These are phyloP conservation scores for Seminavis robusta DNA, from an alignment of 108 stramenopile species.

Conservation along the genomic window DNA sequence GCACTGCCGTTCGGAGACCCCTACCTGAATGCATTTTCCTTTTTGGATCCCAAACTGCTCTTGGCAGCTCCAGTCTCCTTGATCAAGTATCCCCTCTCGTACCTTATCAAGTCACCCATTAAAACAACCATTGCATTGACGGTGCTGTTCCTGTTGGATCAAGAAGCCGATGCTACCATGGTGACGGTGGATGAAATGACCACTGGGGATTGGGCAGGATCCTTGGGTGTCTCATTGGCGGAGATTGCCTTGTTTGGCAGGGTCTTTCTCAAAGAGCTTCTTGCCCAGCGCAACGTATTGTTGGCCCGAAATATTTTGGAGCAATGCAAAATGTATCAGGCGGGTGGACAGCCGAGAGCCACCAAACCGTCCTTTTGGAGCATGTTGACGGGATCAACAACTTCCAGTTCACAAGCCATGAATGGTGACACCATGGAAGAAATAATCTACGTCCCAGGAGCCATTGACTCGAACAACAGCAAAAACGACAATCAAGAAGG, in stretches of 20 bases:
- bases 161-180: slow-evolving; percentile 13
- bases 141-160: slow-evolving; percentile 18
- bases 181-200: slow-evolving; percentile 4
- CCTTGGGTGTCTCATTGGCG: slow-evolving; percentile 26
- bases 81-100: slow-evolving; percentile 56
- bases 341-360: not conserved
- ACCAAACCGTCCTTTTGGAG: not conserved
- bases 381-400: too few relatives aligned
- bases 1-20: slow-evolving; percentile 38
- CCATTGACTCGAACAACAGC: too few relatives aligned
- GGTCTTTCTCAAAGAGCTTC: slow-evolving; percentile 46
- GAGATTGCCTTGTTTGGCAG: slow-evolving; percentile 59
- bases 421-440: slow-evolving; percentile 11
- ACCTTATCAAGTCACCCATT: slow-evolving; percentile 43
- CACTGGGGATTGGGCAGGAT: slow-evolving; percentile 12
- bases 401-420: not conserved
- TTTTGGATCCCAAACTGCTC: slow-evolving; percentile 52
- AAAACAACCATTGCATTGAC: slow-evolving; percentile 16
- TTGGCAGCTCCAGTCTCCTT: slow-evolving; percentile 44
- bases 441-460: not conserved
- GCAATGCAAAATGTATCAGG: slow-evolving; percentile 18
- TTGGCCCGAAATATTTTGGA: slow-evolving; percentile 49
- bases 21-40: slow-evolving; percentile 41
- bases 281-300: slow-evolving; percentile 60
- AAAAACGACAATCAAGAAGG: slow-evolving; percentile 13